phyloP scores from a whole-genome alignment of 2,329 filamentous ascomycete genomes.

The Trichophyton simii region DNA sequence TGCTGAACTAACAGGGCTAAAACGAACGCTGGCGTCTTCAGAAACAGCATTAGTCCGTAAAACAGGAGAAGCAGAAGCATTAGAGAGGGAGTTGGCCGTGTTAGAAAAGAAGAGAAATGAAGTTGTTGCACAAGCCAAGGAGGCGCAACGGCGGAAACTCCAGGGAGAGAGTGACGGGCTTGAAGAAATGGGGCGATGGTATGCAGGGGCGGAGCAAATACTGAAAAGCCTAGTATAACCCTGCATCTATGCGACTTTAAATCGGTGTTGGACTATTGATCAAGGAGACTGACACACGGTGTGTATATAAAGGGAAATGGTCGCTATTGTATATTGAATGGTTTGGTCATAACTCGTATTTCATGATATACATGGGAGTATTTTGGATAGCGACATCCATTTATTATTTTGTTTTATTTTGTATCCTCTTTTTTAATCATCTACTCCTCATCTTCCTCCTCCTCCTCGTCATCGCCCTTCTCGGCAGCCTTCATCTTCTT shows the following conservation, averaged over 20 bases:
- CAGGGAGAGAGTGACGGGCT: slow-evolving; percentile 36
- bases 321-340: slow-evolving; percentile 4
- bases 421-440: not conserved
- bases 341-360: not conserved
- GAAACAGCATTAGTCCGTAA: slow-evolving; percentile 34
- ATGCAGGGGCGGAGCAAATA: slow-evolving; percentile 29
- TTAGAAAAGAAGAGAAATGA: slow-evolving; percentile 35
- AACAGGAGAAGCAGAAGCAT: slow-evolving; percentile 32
- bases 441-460: slow-evolving; percentile 36
- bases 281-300: not conserved
- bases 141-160: slow-evolving; percentile 30
- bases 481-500: slow-evolving; percentile 99
- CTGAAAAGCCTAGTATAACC: slow-evolving; percentile 24
- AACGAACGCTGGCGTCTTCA: slow-evolving; percentile 30
- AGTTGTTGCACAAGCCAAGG: slow-evolving; percentile 36
- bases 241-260: not conserved
- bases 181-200: slow-evolving; percentile 37
- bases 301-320: not conserved
- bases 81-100: slow-evolving; percentile 32
- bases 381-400: slow-evolving; percentile 4
- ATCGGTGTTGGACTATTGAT: too few relatives aligned
- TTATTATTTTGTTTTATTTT: slow-evolving; percentile 6
- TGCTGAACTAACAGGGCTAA: slow-evolving; percentile 29
- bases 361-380: slow-evolving; percentile 4
- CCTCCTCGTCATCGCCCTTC: slow-evolving; percentile 45